Conservation (phyloP, 2,329 filamentous ascomycete species). For the Pyrenophora tritici-repentis region DNA sequence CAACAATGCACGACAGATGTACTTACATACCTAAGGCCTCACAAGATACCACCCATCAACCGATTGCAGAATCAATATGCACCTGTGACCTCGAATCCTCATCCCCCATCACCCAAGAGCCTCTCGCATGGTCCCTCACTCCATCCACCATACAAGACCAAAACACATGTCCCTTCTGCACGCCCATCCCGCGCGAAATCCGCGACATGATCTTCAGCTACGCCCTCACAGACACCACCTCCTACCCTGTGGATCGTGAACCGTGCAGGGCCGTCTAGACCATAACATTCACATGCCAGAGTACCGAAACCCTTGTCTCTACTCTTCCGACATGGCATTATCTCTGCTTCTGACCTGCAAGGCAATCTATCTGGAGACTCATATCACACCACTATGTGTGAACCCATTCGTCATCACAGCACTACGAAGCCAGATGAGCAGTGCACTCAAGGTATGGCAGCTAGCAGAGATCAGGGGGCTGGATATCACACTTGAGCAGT, state of each 20-base stretch:
- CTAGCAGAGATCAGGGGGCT: constrained; percentile 20
- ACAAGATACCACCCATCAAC: too few species aligned
- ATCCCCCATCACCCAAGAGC: constrained; percentile 8
- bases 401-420: constrained; percentile 11
- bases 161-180: constrained; percentile 15
- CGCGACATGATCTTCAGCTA: constrained; percentile 24
- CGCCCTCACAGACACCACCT: constrained; percentile 16
- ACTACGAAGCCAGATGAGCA: not conserved
- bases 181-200: constrained; percentile 21
- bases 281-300: not conserved
- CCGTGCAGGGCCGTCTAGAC: not conserved
- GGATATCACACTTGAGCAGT: constrained; percentile 22
- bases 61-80: not conserved
- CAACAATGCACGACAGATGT: too few species aligned
- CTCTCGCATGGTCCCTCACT: constrained; percentile 24
- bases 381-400: constrained; percentile 13
- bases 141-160: constrained; percentile 6
- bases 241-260: constrained; percentile 6
- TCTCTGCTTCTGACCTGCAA: constrained; percentile 24
- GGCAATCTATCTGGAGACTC: constrained; percentile 30
- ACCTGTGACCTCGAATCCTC: not conserved
- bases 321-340: constrained; percentile 12
- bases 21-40: too few species aligned
- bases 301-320: not conserved
- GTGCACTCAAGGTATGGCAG: constrained; percentile 17